These are phyloP conservation scores for Colletotrichum somersetense DNA, from an alignment of 2,329 filamentous ascomycete genomes.

Conservation along the genomic window DNA sequence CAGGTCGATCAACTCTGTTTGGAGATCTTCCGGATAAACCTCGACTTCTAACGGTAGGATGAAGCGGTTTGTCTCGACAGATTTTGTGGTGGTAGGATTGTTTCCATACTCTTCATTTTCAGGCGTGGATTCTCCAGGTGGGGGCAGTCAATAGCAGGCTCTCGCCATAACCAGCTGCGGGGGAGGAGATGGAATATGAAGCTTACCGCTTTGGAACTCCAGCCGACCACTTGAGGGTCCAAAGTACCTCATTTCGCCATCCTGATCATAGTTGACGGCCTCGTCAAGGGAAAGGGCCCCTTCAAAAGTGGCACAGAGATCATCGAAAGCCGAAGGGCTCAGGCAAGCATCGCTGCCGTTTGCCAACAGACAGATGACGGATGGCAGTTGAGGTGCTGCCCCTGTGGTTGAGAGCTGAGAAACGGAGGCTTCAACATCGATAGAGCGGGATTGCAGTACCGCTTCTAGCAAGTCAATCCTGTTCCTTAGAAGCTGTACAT, in stretches of 20 bases:
- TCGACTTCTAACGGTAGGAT: constrained; percentile 30
- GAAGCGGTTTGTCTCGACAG: constrained; percentile 24
- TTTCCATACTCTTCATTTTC: constrained; percentile 31
- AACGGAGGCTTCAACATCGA: constrained; percentile 48
- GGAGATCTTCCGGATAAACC: constrained; percentile 44
- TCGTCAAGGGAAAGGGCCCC: constrained; percentile 52
- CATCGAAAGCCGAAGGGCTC: constrained; percentile 26
- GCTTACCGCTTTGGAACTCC: constrained; percentile 45
- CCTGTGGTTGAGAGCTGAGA: constrained; percentile 34
- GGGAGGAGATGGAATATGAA: neutral
- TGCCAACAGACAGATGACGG: constrained; percentile 26
- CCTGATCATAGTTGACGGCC: constrained; percentile 51
- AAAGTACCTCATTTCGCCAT: constrained; percentile 52
- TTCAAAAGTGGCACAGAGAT: constrained; percentile 45
- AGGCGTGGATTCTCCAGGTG: constrained; percentile 13
- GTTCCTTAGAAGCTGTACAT: constrained; percentile 51
- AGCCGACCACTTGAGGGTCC: constrained; percentile 53
- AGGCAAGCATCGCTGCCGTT: constrained; percentile 31
- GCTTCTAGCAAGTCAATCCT: constrained; percentile 50
- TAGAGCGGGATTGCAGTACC: constrained; percentile 47
- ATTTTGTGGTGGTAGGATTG: constrained; percentile 18
- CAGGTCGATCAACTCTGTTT: constrained; percentile 49
- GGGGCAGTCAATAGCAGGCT: neutral
- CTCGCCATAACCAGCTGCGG: neutral
- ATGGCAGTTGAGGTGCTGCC: constrained; percentile 13